A percentile compares a stretch with the other conserved stretches of the same genome.
Conservation (phyloP, 768 basidiomycete genomes). For the Rubroboletus satanas region DNA sequence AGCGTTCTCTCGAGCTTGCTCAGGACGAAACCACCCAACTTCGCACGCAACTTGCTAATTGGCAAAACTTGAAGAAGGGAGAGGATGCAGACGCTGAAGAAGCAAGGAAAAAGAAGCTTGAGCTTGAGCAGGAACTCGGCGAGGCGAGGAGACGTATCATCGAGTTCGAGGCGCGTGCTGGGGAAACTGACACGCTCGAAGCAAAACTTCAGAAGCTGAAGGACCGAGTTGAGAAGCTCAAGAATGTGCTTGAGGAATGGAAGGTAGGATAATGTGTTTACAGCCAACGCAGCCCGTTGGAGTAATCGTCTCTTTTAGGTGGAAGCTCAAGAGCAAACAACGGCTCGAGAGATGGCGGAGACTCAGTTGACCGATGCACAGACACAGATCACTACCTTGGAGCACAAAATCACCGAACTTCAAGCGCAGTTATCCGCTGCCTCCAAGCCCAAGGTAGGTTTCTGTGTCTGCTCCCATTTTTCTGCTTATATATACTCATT, state of each 20-base stretch:
- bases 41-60: slow-evolving; percentile 62
- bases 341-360: slow-evolving; percentile 35
- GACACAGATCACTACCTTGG: slow-evolving; percentile 20
- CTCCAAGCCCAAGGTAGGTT: slow-evolving; percentile 27
- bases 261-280: slow-evolving; percentile 35
- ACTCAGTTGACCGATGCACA: slow-evolving; percentile 35
- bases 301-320: slow-evolving; percentile 29
- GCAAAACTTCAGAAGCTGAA: slow-evolving; percentile 43
- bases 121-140: slow-evolving; percentile 53
- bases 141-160: slow-evolving; percentile 39
- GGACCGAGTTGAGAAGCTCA: slow-evolving; percentile 40
- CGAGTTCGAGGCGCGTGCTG: slow-evolving; percentile 27
- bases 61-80: slow-evolving; percentile 63
- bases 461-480: slow-evolving; percentile 5
- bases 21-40: slow-evolving; percentile 53
- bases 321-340: slow-evolving; percentile 35
- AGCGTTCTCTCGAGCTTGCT: slow-evolving; percentile 54
- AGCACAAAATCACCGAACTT: slow-evolving; percentile 44
- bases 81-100: slow-evolving; percentile 57
- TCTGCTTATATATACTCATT: not conserved
- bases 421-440: slow-evolving; percentile 41
- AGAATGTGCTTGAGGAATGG: slow-evolving; percentile 40
- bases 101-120: slow-evolving; percentile 49
- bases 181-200: slow-evolving; percentile 29
- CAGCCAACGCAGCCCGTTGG: not conserved